Conservation (phyloP, 495 filamentous ascomycete genomes). For the Trichoderma reesei region DNA sequence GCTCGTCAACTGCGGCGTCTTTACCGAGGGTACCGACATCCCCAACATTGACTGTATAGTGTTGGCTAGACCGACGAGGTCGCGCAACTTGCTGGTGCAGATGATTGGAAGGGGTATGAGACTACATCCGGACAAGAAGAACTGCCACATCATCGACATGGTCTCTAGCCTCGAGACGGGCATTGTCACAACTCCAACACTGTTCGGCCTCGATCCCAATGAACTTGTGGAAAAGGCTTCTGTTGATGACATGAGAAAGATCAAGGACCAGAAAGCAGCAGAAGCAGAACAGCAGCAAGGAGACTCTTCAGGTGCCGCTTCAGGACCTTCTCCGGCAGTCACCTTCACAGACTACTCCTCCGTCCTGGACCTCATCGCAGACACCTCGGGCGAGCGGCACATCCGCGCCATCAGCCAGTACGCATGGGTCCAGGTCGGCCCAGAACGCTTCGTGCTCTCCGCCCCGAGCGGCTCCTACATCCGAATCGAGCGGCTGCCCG, state of each 20-base stretch:
- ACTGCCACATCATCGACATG: slow-evolving; percentile 97
- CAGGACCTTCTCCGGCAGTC: slow-evolving; percentile 28
- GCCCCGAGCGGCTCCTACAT: slow-evolving; percentile 47
- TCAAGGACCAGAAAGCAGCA: slow-evolving; percentile 35
- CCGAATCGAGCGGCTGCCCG: slow-evolving; percentile 44
- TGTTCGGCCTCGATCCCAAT: slow-evolving; percentile 88
- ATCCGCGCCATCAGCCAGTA: slow-evolving; percentile 63
- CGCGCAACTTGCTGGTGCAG: slow-evolving; percentile 82
- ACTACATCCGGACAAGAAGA: slow-evolving; percentile 63
- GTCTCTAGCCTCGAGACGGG: slow-evolving; percentile 72
- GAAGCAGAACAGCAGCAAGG: slow-evolving; percentile 25
- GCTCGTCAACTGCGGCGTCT: slow-evolving; percentile 89
- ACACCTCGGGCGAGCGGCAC: slow-evolving; percentile 64
- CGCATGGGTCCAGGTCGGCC: slow-evolving; percentile 70
- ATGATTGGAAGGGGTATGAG: slow-evolving; percentile 97
- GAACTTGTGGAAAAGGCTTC: slow-evolving; percentile 58
- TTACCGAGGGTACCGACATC: slow-evolving; percentile 94
- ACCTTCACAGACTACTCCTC: slow-evolving; percentile 84
- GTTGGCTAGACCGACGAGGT: slow-evolving; percentile 79
- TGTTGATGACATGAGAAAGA: slow-evolving; percentile 44
- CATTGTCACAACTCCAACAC: slow-evolving; percentile 78
- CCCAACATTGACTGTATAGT: slow-evolving; percentile 94
- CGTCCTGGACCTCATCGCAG: slow-evolving; percentile 77
- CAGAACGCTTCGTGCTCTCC: slow-evolving; percentile 55
- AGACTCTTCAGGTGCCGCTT: background rate